phyloP scores from a whole-genome alignment of 2,329 filamentous ascomycete species.

The Penicillium sp. region DNA sequence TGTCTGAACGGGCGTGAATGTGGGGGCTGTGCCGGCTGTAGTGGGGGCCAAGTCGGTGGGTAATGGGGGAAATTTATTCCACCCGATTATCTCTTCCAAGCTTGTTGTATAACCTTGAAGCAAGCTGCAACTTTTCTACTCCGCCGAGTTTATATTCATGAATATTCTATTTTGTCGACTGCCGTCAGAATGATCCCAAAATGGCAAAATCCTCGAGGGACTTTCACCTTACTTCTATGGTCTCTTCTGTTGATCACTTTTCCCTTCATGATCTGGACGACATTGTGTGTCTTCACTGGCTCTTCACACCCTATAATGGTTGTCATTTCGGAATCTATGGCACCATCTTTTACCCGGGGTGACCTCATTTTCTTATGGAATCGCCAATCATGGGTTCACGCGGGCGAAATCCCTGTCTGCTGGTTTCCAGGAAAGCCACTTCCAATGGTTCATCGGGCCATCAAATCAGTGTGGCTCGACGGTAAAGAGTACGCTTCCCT shows the following conservation, averaged over 20 bases:
- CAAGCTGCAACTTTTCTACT: neutral
- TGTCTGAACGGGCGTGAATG: neutral
- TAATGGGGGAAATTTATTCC: neutral
- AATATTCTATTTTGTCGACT: neutral
- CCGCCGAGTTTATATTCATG: no score
- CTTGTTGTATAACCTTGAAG: neutral
- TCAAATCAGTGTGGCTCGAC: slow-evolving; percentile 1
- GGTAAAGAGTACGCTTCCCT: neutral
- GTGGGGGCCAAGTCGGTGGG: neutral
- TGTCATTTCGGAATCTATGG: slow-evolving; percentile 11
- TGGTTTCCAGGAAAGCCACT: slow-evolving; percentile 14
- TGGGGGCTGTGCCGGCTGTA: neutral
- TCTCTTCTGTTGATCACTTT: neutral
- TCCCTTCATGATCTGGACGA: neutral
- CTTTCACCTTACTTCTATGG: neutral
- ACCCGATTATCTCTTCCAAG: neutral
- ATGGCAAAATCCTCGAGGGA: neutral
- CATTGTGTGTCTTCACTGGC: neutral
- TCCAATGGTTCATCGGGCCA: slow-evolving; percentile 18
- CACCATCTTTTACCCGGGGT: slow-evolving; percentile 8
- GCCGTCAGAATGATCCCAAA: neutral
- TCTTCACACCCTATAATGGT: slow-evolving; percentile 8
- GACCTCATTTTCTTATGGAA: slow-evolving; percentile 17
- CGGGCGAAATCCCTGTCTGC: slow-evolving; percentile 15
- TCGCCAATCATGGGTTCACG: neutral